These are phyloP conservation scores for Plectranthus barbatus DNA, from an alignment of 257 asterid genomes.

Conservation along the genomic window DNA sequence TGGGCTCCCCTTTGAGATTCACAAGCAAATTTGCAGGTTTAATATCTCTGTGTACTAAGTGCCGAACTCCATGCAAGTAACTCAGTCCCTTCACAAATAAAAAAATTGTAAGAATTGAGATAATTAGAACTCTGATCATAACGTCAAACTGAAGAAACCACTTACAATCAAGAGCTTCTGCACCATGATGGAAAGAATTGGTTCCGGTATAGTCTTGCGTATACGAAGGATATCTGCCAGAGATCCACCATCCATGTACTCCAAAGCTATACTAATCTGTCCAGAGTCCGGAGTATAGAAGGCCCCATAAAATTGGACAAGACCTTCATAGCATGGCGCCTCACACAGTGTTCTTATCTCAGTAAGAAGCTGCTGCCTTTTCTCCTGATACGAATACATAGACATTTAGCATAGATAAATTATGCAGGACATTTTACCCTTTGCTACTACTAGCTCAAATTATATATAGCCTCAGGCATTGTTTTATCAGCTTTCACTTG, in stretches of 20 bases:
- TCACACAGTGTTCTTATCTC: slow-evolving; percentile 92
- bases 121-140: background rate
- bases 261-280: slow-evolving; percentile 94
- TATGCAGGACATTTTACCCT: background rate
- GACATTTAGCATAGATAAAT: slow-evolving; percentile 8
- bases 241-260: slow-evolving; percentile 98
- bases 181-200: slow-evolving; percentile 73
- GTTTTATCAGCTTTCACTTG: background rate
- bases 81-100: slow-evolving; percentile 63
- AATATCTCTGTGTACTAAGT: slow-evolving; percentile 97
- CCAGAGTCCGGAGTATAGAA: slow-evolving; percentile 97
- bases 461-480: background rate
- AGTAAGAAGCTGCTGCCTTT: slow-evolving; percentile 94
- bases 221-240: slow-evolving; percentile 72
- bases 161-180: slow-evolving; percentile 77
- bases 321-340: slow-evolving; percentile 89
- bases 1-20: slow-evolving; percentile 93
- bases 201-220: slow-evolving; percentile 67
- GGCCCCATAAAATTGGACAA: slow-evolving; percentile 91
- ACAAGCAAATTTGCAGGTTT: slow-evolving; percentile 96
- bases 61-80: slow-evolving; percentile 89
- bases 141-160: slow-evolving; percentile 5
- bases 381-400: slow-evolving; percentile 53
- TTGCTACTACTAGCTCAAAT: background rate
- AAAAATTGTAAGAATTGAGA: slow-evolving; percentile 4